Evolutionary conservation across 371 early-diverging fungal species (phyloP), one percentile per base, ranked within the genome.

Genomic region (Mortierella sp.): DNA sequence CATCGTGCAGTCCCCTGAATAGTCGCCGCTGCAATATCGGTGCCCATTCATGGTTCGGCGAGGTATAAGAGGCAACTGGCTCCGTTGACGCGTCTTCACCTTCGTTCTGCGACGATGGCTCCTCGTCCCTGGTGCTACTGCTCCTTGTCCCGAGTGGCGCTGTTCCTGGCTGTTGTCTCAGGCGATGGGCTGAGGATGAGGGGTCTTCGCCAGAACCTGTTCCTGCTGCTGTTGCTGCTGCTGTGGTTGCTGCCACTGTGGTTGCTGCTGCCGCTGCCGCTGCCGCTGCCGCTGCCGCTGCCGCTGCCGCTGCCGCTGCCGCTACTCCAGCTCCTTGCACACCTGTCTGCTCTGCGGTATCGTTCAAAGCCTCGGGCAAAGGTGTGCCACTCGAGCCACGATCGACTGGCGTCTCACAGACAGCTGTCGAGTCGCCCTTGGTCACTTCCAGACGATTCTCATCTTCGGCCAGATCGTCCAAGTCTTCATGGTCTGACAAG

Each of bases 41-140:
- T 1, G 79, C 79, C 79, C 79, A 79, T 28, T 79, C 79, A 23
- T 73, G 73, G 60, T 69, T 57, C 0, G 79, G 79, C 9, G 79
- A 79, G 25, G 73, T 79, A 37, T 79, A 79, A 0, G 79, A 79
- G 6, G 66, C 66, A 14, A 53, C 25, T 25, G 68, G 56, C 7
- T 72, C 69, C 52, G 45, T 29, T 6, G 47, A 12, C 26, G 30
- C 50, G 18, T 62, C 72, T 18, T 61, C 55, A 15, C 26, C 53
- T 23, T 53, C 53, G 23, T 53, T 19, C 5, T 16, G 50, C 16
- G n/a, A n/a, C 14, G 9, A 23, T 1, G 45, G 44, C 12, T 26
- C 52, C 7, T 19, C 53, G 26, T 23, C 47, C 18, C 23, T 37
- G 37, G 37, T 9, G 9, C 37, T 37, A 37, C 37, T 37, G 37